A percentile compares a stretch with the other conserved stretches of the same genome.
Conservation (phyloP, 2,329 filamentous ascomycete genomes). For the Cordyceps tenuipes region DNA sequence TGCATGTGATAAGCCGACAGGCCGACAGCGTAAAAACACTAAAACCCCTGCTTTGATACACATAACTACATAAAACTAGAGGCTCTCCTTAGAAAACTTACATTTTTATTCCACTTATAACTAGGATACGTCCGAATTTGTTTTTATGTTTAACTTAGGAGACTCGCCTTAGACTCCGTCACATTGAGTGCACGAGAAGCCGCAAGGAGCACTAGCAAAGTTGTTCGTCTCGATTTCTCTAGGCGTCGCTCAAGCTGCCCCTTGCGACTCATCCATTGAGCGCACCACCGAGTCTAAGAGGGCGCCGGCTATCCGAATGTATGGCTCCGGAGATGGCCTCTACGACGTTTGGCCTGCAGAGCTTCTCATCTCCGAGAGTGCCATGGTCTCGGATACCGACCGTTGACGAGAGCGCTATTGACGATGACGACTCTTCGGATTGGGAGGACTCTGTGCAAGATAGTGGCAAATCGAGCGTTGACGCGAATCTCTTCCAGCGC, state of each 20-base stretch:
- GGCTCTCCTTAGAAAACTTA: neutral
- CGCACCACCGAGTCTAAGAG: no score
- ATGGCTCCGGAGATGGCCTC: constrained; percentile 75
- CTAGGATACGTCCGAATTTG: neutral
- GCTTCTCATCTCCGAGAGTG: constrained; percentile 33
- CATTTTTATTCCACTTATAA: neutral
- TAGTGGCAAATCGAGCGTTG: constrained; percentile 73
- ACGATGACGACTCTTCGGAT: constrained; percentile 55
- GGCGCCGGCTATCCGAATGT: no score
- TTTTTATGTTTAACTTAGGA: constrained; percentile 44
- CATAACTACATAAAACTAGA: no score
- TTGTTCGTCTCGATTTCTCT: constrained; percentile 81
- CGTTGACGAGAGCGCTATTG: constrained; percentile 67
- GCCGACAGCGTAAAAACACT: neutral
- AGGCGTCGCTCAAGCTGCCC: constrained; percentile 25
- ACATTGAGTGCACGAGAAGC: no score
- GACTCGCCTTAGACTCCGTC: no score
- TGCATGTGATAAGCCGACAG: neutral
- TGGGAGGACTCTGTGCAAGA: constrained; percentile 55
- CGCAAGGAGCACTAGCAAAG: constrained; percentile 35
- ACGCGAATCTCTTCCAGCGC: constrained; percentile 78
- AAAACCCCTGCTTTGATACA: neutral
- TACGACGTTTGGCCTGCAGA: constrained; percentile 40
- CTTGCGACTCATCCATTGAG: neutral
- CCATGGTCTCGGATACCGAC: constrained; percentile 20